Conservation (phyloP, 805 yeast genomes). For the Candida takata region DNA sequence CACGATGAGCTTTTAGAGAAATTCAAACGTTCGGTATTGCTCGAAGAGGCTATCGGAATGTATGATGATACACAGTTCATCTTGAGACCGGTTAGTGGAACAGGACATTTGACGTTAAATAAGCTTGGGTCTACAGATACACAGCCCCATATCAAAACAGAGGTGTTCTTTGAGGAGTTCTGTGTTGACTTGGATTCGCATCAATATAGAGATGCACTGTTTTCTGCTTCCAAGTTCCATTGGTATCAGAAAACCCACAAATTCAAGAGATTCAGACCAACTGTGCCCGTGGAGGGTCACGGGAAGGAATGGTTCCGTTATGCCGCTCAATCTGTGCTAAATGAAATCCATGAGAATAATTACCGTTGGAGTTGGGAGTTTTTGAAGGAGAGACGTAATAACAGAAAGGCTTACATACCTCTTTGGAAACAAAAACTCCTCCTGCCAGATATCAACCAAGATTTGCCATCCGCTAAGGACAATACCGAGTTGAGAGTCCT, state of each 20-base stretch:
- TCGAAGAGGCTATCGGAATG: constrained; percentile 26
- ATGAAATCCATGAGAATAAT: constrained; percentile 76
- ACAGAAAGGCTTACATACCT: constrained; percentile 57
- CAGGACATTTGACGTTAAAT: constrained; percentile 74
- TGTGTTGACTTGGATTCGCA: constrained; percentile 78
- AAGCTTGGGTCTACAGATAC: constrained; percentile 68
- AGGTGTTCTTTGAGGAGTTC: constrained; percentile 79
- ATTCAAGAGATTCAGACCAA: constrained; percentile 67
- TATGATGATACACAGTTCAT: constrained; percentile 43
- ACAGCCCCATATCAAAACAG: constrained; percentile 64
- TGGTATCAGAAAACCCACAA: constrained; percentile 71
- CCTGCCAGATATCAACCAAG: constrained; percentile 25
- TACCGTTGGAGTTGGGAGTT: constrained; percentile 86
- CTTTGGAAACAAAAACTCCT: constrained; percentile 60
- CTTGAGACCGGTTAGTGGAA: constrained; percentile 82
- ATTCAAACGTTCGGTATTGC: constrained; percentile 40
- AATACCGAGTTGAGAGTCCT: constrained; percentile 39
- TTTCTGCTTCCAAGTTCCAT: constrained; percentile 76
- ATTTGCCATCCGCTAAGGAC: constrained; percentile 29
- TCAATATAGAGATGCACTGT: constrained; percentile 76
- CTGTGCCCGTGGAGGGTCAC: constrained; percentile 39
- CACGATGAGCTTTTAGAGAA: constrained; percentile 40
- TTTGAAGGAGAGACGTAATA: constrained; percentile 63
- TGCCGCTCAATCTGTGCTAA: constrained; percentile 66
- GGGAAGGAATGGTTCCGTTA: constrained; percentile 80